phyloP scores from a whole-genome alignment of 2,329 filamentous ascomycete species.

The Fusarium xylarioides region DNA sequence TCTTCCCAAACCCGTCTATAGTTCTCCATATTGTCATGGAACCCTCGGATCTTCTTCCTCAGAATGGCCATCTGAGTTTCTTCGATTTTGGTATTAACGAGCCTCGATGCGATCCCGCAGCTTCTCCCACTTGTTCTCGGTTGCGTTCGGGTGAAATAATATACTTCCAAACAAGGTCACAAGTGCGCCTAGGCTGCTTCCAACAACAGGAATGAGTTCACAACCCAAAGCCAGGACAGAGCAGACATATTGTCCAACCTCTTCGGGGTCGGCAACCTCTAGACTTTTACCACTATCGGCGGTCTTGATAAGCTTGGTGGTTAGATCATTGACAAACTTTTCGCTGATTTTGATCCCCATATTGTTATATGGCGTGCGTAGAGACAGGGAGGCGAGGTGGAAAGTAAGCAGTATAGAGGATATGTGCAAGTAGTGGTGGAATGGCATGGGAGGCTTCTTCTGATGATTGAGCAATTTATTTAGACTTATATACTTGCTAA shows the following conservation, averaged over 20 bases:
- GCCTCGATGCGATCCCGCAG: neutral
- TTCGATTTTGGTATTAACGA: neutral
- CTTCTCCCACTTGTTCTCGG: neutral
- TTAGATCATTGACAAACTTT: neutral
- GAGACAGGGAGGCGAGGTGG: too few species aligned
- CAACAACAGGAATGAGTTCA: neutral
- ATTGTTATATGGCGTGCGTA: neutral
- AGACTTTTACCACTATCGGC: neutral
- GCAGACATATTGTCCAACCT: neutral
- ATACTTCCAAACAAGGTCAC: neutral
- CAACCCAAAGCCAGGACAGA: neutral
- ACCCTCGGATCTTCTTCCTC: neutral
- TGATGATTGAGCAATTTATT: neutral
- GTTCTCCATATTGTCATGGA: neutral
- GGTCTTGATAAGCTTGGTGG: neutral
- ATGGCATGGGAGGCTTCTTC: neutral
- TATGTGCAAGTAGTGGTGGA: neutral
- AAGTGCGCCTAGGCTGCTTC: neutral
- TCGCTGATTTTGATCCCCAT: neutral
- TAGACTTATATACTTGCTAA: neutral
- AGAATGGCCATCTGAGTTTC: neutral
- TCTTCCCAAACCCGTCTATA: neutral
- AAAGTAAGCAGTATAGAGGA: too few species aligned
- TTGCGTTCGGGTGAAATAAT: neutral
- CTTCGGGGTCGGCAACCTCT: neutral